Evolutionary conservation across 1,284 basidiomycete genomes (phyloP).

Genomic region (Chiua sp.): DNA sequence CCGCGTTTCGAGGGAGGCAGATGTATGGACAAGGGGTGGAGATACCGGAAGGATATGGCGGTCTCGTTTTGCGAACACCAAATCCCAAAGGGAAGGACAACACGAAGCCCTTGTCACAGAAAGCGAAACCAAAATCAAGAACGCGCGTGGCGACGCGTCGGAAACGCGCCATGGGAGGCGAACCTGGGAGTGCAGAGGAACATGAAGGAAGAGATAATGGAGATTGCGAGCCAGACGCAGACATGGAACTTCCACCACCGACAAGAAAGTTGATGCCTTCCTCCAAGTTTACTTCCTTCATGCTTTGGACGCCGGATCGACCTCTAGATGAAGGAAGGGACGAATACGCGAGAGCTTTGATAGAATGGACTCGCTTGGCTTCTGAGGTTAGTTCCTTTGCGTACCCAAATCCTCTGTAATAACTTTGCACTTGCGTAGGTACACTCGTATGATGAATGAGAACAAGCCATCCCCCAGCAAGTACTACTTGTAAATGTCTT

Average conservation of each 20-base stretch:
- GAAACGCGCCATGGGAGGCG: not conserved
- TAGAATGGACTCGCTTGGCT: slow-evolving; percentile 68
- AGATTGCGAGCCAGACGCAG: slow-evolving; percentile 27
- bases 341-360: slow-evolving; percentile 67
- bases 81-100: slow-evolving; percentile 24
- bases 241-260: slow-evolving; percentile 13
- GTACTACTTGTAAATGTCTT: not conserved
- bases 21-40: slow-evolving; percentile 67
- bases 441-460: slow-evolving; percentile 31
- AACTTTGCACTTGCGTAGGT: slow-evolving; percentile 21
- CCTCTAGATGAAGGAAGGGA: slow-evolving; percentile 69
- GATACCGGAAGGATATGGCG: slow-evolving; percentile 70
- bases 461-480: not conserved
- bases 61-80: slow-evolving; percentile 57
- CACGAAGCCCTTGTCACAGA: slow-evolving; percentile 7
- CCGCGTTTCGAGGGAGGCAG: slow-evolving; percentile 74
- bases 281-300: slow-evolving; percentile 63
- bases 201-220: slow-evolving; percentile 30
- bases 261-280: slow-evolving; percentile 49
- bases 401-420: not conserved
- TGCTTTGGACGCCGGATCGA: slow-evolving; percentile 75
- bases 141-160: slow-evolving; percentile 11
- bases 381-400: slow-evolving; percentile 51
- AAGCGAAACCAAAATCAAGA: slow-evolving; percentile 10
- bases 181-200: slow-evolving; percentile 14